A percentile compares a stretch with the other conserved stretches of the same genome.
Conservation (phyloP, 805 yeast species). For the Grigorovia humatica region DNA sequence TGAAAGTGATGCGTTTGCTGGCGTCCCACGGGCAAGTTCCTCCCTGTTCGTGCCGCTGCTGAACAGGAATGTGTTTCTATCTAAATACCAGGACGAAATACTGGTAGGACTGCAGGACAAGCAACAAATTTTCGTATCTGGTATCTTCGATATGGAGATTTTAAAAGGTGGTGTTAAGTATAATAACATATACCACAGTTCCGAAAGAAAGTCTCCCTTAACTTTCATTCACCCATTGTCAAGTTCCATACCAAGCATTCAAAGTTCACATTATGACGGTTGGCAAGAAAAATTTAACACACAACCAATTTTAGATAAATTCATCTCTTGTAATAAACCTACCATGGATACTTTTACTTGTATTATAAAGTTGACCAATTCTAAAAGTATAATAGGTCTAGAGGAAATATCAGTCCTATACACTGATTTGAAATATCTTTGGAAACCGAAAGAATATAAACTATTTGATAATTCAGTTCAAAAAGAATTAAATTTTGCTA, state of each 20-base stretch:
- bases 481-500: slow-evolving; percentile 6
- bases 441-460: slow-evolving; percentile 13
- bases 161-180: slow-evolving; percentile 27
- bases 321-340: slow-evolving; percentile 6
- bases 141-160: slow-evolving; percentile 19
- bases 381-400: slow-evolving; percentile 7
- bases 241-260: slow-evolving; percentile 20
- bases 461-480: neutral
- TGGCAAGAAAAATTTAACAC: slow-evolving; percentile 18
- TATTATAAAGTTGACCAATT: slow-evolving; percentile 14
- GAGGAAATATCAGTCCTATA: slow-evolving; percentile 9
- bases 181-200: slow-evolving; percentile 24
- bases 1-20: slow-evolving; percentile 8
- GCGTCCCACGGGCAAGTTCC: neutral
- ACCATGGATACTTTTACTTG: slow-evolving; percentile 14
- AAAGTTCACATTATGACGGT: slow-evolving; percentile 24
- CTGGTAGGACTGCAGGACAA: slow-evolving; percentile 18
- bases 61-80: slow-evolving; percentile 9
- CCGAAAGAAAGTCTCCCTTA: slow-evolving; percentile 11
- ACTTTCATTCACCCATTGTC: slow-evolving; percentile 24
- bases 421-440: slow-evolving; percentile 15
- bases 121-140: slow-evolving; percentile 19
- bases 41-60: slow-evolving; percentile 6
- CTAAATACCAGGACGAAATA: slow-evolving; percentile 2
- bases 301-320: slow-evolving; percentile 1